These are phyloP conservation scores for Coleophoma crateriformis DNA, from an alignment of 2,329 filamentous ascomycete species.

Conservation along the genomic window DNA sequence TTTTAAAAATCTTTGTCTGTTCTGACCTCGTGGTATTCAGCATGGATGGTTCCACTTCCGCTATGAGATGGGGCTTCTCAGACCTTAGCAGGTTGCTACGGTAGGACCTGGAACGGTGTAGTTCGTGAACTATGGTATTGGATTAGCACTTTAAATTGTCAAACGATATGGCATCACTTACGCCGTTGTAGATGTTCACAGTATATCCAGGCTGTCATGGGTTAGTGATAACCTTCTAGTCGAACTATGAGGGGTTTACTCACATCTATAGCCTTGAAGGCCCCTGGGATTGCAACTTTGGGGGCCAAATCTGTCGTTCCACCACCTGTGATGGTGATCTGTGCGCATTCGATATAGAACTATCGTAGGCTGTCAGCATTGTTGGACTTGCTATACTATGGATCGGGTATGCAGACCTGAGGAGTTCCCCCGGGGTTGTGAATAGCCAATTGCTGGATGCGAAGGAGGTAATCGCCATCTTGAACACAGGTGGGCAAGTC, in stretches of 20 bases:
- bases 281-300: constrained; percentile 4
- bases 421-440: constrained; percentile 9
- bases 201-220: background rate
- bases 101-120: constrained; percentile 7
- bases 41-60: background rate
- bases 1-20: too few relatives aligned
- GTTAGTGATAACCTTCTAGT: too few relatives aligned
- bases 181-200: background rate
- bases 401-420: constrained; percentile 1
- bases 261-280: background rate
- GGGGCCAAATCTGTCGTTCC: constrained; percentile 1
- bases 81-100: background rate
- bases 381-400: background rate
- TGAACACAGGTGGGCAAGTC: constrained; percentile 18
- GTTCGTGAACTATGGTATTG: background rate
- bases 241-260: too few relatives aligned
- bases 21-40: background rate
- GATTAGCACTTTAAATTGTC: background rate
- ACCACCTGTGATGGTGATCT: constrained; percentile 18
- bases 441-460: constrained; percentile 8
- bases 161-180: background rate
- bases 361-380: constrained; percentile 1
- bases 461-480: constrained; percentile 8
- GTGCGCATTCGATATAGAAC: constrained; percentile 25
- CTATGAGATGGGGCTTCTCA: too few relatives aligned